A percentile compares a stretch with the other conserved stretches of the same genome.
Evolutionary conservation across 805 yeast species (phyloP).

Genomic region (Teunomyces cretensis): DNA sequence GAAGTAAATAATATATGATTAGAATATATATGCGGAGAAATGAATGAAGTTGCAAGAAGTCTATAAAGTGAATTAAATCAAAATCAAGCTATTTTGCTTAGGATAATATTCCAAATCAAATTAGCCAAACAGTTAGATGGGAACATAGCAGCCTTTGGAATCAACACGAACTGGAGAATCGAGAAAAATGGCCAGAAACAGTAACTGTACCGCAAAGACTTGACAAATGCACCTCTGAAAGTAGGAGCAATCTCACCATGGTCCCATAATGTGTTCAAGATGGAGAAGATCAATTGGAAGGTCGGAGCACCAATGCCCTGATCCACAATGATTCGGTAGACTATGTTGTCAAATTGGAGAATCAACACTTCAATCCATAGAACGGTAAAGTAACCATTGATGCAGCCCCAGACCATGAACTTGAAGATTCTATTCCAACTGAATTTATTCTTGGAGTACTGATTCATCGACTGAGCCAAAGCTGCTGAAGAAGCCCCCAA

Average conservation of each 20-base stretch:
- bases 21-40: neutral
- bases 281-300: constrained; percentile 52
- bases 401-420: constrained; percentile 58
- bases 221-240: constrained; percentile 41
- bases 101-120: constrained; percentile 54
- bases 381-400: constrained; percentile 55
- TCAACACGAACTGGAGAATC: constrained; percentile 45
- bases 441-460: constrained; percentile 31
- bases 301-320: constrained; percentile 55
- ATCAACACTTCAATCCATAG: constrained; percentile 55
- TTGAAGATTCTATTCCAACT: constrained; percentile 36
- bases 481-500: constrained; percentile 42
- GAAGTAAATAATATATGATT: constrained; percentile 5
- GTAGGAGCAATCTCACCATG: constrained; percentile 35
- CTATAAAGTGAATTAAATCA: constrained; percentile 6
- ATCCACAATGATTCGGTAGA: constrained; percentile 48
- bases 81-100: constrained; percentile 29
- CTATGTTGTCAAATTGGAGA: constrained; percentile 30
- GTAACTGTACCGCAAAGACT: constrained; percentile 51
- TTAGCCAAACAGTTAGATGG: constrained; percentile 59
- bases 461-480: constrained; percentile 42
- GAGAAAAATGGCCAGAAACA: constrained; percentile 63
- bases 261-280: constrained; percentile 58
- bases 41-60: neutral
- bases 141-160: constrained; percentile 52